Evolutionary conservation across 306 rosid species (phyloP).

Genomic region (Boehmeria nivea): DNA sequence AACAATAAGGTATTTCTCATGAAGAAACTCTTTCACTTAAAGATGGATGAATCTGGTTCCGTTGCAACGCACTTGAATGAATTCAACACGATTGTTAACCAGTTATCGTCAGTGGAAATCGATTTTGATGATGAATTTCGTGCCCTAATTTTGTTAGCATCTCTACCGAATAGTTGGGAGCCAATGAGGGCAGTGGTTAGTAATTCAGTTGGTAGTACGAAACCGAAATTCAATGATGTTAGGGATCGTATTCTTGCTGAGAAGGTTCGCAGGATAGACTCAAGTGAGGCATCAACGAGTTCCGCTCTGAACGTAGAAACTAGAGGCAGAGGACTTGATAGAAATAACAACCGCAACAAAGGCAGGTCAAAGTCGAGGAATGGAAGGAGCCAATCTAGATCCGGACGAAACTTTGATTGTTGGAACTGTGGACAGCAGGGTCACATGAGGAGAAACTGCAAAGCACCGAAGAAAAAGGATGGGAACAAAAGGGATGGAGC

Average conservation of each 20-base stretch:
- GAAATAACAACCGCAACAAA: neutral
- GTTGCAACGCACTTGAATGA: too few relatives aligned
- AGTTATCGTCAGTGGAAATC: too few relatives aligned
- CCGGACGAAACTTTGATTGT: neutral
- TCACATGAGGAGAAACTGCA: neutral
- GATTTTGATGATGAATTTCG: too few relatives aligned
- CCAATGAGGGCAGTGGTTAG: neutral
- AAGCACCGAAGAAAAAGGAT: neutral
- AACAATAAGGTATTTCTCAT: too few relatives aligned
- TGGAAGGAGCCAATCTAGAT: neutral
- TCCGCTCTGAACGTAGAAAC: neutral
- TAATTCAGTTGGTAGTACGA: neutral
- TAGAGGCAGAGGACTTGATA: neutral
- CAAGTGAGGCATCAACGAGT: neutral
- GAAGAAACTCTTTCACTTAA: too few relatives aligned
- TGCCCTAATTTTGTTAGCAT: neutral
- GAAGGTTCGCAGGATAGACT: neutral
- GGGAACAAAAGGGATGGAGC: neutral
- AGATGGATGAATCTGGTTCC: too few relatives aligned
- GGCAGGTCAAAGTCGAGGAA: neutral
- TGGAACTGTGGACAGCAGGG: neutral
- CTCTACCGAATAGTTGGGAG: conserved; percentile 3
- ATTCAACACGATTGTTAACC: too few relatives aligned
- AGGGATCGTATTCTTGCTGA: neutral
- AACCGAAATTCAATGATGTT: neutral